phyloP scores from a whole-genome alignment of 495 filamentous ascomycete species.

The Parachaetomium inaequale region DNA sequence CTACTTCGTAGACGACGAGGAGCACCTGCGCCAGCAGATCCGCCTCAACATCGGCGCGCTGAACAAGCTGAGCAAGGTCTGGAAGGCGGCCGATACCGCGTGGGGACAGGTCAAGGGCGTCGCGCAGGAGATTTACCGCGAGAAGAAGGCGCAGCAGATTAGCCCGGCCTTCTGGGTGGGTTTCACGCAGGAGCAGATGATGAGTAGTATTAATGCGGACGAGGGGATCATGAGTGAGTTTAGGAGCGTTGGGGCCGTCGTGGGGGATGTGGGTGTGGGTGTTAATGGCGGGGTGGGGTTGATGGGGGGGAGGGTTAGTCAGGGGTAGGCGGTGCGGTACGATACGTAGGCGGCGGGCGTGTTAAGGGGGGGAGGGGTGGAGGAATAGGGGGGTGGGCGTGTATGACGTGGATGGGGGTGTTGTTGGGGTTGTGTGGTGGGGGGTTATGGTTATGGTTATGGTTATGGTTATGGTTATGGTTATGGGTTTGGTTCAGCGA shows the following conservation, averaged over 20 bases:
- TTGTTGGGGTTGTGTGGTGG: background rate
- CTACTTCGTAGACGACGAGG: constrained; percentile 55
- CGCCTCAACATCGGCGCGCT: constrained; percentile 80
- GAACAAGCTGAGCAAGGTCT: constrained; percentile 66
- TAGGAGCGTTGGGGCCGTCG: constrained; percentile 28
- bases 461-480: background rate
- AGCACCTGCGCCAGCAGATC: constrained; percentile 73
- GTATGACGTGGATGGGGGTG: too few relatives aligned
- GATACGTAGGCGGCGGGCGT: background rate
- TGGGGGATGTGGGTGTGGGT: constrained; percentile 9
- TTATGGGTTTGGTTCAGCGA: background rate
- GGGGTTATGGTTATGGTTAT: background rate
- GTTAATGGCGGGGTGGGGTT: background rate
- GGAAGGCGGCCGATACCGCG: constrained; percentile 71
- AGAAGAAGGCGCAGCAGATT: constrained; percentile 53
- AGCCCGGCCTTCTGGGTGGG: constrained; percentile 50
- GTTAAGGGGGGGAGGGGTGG: background rate
- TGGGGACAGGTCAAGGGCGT: constrained; percentile 70
- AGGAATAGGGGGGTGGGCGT: background rate
- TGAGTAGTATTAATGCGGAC: constrained; percentile 51
- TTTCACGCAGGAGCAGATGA: constrained; percentile 53
- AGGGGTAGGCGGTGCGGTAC: background rate
- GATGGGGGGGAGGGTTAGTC: background rate
- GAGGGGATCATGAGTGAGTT: constrained; percentile 55
- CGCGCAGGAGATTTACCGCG: constrained; percentile 60